These are phyloP conservation scores for Aspergillus sp. DNA, from an alignment of 2,329 filamentous ascomycete genomes.

Conservation along the genomic window DNA sequence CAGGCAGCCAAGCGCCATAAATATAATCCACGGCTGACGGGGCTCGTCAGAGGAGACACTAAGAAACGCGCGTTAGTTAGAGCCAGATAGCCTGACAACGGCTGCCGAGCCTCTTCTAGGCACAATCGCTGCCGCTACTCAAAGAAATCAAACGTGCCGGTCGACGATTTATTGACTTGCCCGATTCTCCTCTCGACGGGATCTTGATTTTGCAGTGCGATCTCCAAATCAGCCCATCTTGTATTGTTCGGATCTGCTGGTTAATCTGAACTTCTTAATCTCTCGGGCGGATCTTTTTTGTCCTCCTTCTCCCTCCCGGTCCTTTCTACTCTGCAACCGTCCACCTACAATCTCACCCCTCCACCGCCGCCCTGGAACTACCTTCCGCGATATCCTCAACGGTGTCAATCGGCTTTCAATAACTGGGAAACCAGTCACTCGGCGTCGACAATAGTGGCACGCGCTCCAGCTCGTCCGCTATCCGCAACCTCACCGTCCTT, in stretches of 20 bases:
- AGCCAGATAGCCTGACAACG: constrained; percentile 14
- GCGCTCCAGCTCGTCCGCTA: constrained; percentile 13
- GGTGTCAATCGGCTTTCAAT: constrained; percentile 1
- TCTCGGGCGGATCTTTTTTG: constrained; percentile 10
- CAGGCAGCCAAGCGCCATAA: background rate
- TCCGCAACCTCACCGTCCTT: constrained; percentile 15
- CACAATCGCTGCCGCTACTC: background rate
- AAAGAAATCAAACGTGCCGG: background rate
- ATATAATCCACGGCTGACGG: background rate
- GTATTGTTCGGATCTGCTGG: background rate
- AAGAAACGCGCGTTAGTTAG: constrained; percentile 14
- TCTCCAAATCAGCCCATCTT: background rate
- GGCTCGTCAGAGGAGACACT: constrained; percentile 12
- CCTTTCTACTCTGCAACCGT: constrained; percentile 11
- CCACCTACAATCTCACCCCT: constrained; percentile 26
- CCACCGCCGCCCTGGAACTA: constrained; percentile 13
- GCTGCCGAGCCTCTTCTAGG: constrained; percentile 1
- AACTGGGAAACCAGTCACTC: background rate
- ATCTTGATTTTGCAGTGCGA: background rate
- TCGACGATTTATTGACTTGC: background rate
- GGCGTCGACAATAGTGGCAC: constrained; percentile 17
- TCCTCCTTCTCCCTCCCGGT: constrained; percentile 3
- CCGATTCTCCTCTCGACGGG: background rate
- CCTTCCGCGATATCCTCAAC: constrained; percentile 8
- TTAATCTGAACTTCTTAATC: background rate